Evolutionary conservation across 306 rosid species (phyloP), one percentile per base, ranked within the genome.

Genomic region (Pachyrhizus erosus): DNA sequence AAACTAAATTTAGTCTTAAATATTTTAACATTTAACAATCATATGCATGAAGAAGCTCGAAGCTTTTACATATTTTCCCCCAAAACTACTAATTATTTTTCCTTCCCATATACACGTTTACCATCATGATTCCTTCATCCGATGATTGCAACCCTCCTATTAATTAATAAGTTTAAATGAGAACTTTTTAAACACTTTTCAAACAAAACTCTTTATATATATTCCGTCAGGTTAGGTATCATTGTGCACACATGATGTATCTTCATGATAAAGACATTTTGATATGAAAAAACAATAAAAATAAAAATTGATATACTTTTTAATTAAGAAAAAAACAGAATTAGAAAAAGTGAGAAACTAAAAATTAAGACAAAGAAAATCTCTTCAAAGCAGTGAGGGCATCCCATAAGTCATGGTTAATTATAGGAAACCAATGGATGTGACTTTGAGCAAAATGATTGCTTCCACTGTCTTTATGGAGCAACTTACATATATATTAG

Each of bases 161-260:
- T 76, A 80, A 48, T 45, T 45, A 87, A 87, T 87, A 83, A 84
- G 90, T 85, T 93, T 86, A 86, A 90, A 91, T 24, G 33, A 79
- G 84, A 86, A 88, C 92, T 88, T 91, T 91, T 80, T 67, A 69
- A 73, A 21, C 51, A 82, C 84, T 84, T 89, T 88, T 80, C 49
- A 29, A 83, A 76, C 82, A 58, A 37, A 62, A 68, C 77, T 80
- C 88, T 88, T 88, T 79, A 82, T 79, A 76, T 79, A 82, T 79
- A 76, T 91, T 75, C 91, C 89, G 83, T 84, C 89, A 75, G 62
- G 31, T 57, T 58, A 24, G 26, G 48, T 70, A 85, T 89, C 85
- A 80, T 87, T 70, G 73, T 68, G 87, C 82, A 70, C 78, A 78
- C 70, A 82, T 70, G 86, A 84, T 66, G 92, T 66, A 87, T 88